A percentile compares a stretch with the other conserved stretches of the same genome.
Evolutionary conservation across 495 filamentous ascomycete species (phyloP).

Genomic region (Tricharina praecox): DNA sequence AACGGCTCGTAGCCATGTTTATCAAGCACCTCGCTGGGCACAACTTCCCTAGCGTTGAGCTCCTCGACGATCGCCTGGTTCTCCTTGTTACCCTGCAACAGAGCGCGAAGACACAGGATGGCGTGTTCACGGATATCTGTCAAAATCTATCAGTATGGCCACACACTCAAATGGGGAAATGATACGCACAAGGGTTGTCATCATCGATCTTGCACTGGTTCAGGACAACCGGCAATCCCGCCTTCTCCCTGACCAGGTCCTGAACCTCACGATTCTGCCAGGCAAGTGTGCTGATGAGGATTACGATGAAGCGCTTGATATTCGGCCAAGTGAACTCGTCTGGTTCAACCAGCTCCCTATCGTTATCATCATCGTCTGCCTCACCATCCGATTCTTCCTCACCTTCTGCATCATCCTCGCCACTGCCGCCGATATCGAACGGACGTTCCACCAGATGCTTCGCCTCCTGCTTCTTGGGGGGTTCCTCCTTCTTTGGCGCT

Average conservation of each 20-base stretch:
- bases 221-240: slow-evolving; percentile 17
- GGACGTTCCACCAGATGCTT: slow-evolving; percentile 24
- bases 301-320: slow-evolving; percentile 24
- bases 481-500: slow-evolving; percentile 1
- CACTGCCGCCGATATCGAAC: slow-evolving; percentile 16
- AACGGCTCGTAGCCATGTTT: slow-evolving; percentile 38
- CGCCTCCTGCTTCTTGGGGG: neutral
- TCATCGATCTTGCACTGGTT: slow-evolving; percentile 27
- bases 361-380: slow-evolving; percentile 21
- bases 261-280: slow-evolving; percentile 25
- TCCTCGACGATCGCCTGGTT: slow-evolving; percentile 46
- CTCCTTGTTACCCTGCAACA: slow-evolving; percentile 48
- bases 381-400: slow-evolving; percentile 14
- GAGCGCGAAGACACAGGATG: slow-evolving; percentile 56
- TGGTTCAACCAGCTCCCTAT: slow-evolving; percentile 23
- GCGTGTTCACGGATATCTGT: slow-evolving; percentile 56
- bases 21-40: slow-evolving; percentile 37
- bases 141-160: neutral
- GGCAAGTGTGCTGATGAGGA: slow-evolving; percentile 18
- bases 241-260: slow-evolving; percentile 21
- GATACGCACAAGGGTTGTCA: slow-evolving; percentile 26
- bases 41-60: slow-evolving; percentile 37
- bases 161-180: neutral
- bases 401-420: slow-evolving; percentile 3
- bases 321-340: slow-evolving; percentile 28